phyloP scores from a whole-genome alignment of 331 rosid species.

The Cydonia oblonga region DNA sequence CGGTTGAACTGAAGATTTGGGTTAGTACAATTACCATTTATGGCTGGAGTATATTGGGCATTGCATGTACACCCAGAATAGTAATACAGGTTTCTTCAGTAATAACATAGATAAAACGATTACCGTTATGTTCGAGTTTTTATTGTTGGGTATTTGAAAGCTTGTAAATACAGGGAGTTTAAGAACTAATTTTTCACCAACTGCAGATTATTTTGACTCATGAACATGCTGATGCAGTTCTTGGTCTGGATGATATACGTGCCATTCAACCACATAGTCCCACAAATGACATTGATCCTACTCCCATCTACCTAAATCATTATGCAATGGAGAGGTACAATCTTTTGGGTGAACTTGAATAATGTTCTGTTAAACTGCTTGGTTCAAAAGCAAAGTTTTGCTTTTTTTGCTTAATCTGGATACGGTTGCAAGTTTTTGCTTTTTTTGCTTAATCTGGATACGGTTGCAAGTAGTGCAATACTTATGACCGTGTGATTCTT shows the following conservation, averaged over 20 bases:
- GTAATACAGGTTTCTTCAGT: neutral
- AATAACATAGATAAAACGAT: neutral
- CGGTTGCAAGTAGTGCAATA: neutral
- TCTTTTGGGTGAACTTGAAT: neutral
- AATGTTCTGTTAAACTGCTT: neutral
- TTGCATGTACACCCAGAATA: neutral
- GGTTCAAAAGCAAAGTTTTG: neutral
- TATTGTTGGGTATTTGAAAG: neutral
- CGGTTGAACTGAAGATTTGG: neutral
- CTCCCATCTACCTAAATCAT: conserved; percentile 59
- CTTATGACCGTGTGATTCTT: neutral
- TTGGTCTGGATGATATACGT: conserved; percentile 93
- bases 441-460: neutral
- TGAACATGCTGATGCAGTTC: conserved; percentile 98
- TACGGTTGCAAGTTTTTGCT: neutral
- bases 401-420: neutral
- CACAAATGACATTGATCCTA: conserved; percentile 66
- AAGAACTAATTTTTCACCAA: neutral
- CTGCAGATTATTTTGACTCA: conserved; percentile 91
- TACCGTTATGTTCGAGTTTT: neutral
- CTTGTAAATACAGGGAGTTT: conserved; percentile 1
- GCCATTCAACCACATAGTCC: conserved; percentile 70
- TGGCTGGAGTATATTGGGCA: no score
- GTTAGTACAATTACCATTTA: no score
- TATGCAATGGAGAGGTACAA: conserved; percentile 83